These are phyloP conservation scores for Cerrena zonata DNA, from an alignment of 1,284 basidiomycete genomes.

Conservation along the genomic window DNA sequence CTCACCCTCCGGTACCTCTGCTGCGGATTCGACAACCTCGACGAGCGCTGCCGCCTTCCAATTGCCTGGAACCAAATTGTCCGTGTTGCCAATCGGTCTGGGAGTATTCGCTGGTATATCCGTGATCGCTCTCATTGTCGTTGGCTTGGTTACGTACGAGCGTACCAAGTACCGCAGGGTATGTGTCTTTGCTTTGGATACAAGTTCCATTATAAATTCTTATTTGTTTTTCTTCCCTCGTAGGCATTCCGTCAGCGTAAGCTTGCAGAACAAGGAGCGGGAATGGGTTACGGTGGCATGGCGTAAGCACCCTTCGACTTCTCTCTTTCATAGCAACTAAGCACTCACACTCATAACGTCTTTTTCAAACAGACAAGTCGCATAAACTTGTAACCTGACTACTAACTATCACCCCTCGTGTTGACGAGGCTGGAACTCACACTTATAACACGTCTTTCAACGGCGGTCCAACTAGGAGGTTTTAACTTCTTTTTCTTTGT, in stretches of 20 bases:
- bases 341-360: neutral
- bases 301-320: constrained; percentile 33
- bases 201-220: neutral
- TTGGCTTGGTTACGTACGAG: constrained; percentile 76
- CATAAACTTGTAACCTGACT: constrained; percentile 9
- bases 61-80: constrained; percentile 65
- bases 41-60: constrained; percentile 41
- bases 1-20: constrained; percentile 23
- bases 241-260: constrained; percentile 72
- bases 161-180: constrained; percentile 78
- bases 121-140: constrained; percentile 71
- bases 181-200: constrained; percentile 17
- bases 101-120: constrained; percentile 78
- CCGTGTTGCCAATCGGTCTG: constrained; percentile 74
- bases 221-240: constrained; percentile 2
- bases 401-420: constrained; percentile 2
- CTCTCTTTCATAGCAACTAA: neutral
- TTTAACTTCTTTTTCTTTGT: neutral
- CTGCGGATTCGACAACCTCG: constrained; percentile 38
- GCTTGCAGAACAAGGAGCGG: constrained; percentile 58
- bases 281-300: constrained; percentile 60
- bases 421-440: constrained; percentile 7
- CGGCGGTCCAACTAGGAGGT: constrained; percentile 1
- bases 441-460: neutral
- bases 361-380: constrained; percentile 11